Conservation (phyloP, 1,284 basidiomycete species). For the Afroboletus lepidellus region DNA sequence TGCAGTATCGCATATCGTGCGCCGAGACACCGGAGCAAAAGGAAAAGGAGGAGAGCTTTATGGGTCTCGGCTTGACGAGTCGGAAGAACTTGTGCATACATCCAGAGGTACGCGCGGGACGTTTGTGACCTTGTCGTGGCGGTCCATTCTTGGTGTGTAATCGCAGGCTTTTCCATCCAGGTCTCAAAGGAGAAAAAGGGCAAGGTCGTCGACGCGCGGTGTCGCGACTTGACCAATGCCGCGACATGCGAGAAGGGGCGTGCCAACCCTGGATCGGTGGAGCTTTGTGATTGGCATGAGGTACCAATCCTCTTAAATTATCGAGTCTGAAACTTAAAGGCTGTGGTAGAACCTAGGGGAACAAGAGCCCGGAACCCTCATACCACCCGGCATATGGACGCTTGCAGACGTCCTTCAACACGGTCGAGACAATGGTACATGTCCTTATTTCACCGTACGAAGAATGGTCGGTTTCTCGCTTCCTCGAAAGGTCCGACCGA, state of each 20-base stretch:
- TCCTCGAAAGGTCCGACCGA: neutral
- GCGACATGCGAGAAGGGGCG: constrained; percentile 85
- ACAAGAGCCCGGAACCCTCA: constrained; percentile 80
- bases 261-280: constrained; percentile 87
- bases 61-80: constrained; percentile 91
- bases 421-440: constrained; percentile 83
- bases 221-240: constrained; percentile 91
- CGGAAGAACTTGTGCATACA: constrained; percentile 97
- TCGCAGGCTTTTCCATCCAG: constrained; percentile 38
- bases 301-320: constrained; percentile 42
- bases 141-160: constrained; percentile 7
- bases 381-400: constrained; percentile 92
- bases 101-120: constrained; percentile 68
- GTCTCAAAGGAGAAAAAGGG: constrained; percentile 98
- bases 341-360: constrained; percentile 63
- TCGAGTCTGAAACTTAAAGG: neutral
- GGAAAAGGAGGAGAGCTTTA: constrained; percentile 80
- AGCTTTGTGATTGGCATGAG: constrained; percentile 95
- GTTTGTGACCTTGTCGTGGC: neutral
- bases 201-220: constrained; percentile 94
- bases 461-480: constrained; percentile 71
- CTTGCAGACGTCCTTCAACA: constrained; percentile 92
- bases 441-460: constrained; percentile 96
- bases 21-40: constrained; percentile 75
- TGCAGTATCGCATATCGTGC: constrained; percentile 80